phyloP scores from a whole-genome alignment of 2,329 filamentous ascomycete species.

The Sporothrix inflata region DNA sequence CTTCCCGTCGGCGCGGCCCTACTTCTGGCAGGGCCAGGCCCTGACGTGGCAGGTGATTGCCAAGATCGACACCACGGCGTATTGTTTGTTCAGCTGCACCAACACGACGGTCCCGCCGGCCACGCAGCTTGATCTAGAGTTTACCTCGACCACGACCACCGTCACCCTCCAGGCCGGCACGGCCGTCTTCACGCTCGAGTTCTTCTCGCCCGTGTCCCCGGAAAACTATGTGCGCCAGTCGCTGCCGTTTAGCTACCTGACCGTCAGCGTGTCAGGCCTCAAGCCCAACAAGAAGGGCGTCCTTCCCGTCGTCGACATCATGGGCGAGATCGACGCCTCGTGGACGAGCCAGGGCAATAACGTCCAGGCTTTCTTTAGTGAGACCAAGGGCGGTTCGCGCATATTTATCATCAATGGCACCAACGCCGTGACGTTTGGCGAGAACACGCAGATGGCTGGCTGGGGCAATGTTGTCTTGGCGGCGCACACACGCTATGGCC shows the following conservation, averaged over 20 bases:
- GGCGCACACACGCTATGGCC: slow-evolving; percentile 2
- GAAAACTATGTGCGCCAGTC: slow-evolving; percentile 42
- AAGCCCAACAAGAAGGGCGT: neutral
- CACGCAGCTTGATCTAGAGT: slow-evolving; percentile 36
- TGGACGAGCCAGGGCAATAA: slow-evolving; percentile 39
- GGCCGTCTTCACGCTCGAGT: slow-evolving; percentile 40
- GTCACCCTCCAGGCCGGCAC: slow-evolving; percentile 38
- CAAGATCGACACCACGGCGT: slow-evolving; percentile 39
- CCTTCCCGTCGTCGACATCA: slow-evolving; percentile 38
- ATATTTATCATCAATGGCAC: slow-evolving; percentile 30
- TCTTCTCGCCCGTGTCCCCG: slow-evolving; percentile 42
- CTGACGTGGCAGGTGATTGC: slow-evolving; percentile 43
- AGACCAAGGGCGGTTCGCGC: slow-evolving; percentile 20
- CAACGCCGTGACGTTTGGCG: slow-evolving; percentile 24
- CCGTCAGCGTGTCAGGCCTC: slow-evolving; percentile 34
- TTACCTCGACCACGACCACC: slow-evolving; percentile 41
- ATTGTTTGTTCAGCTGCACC: slow-evolving; percentile 40
- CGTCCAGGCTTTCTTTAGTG: slow-evolving; percentile 5
- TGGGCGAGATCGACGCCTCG: slow-evolving; percentile 41
- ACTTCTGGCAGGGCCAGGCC: slow-evolving; percentile 42
- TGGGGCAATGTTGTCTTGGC: slow-evolving; percentile 27
- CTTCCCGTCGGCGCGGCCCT: slow-evolving; percentile 36
- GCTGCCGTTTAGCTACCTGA: slow-evolving; percentile 43
- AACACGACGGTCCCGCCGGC: slow-evolving; percentile 33
- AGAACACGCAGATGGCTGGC: slow-evolving; percentile 29